These are phyloP conservation scores for Penicillium sp. DNA, from an alignment of 2,329 filamentous ascomycete genomes.

Conservation along the genomic window DNA sequence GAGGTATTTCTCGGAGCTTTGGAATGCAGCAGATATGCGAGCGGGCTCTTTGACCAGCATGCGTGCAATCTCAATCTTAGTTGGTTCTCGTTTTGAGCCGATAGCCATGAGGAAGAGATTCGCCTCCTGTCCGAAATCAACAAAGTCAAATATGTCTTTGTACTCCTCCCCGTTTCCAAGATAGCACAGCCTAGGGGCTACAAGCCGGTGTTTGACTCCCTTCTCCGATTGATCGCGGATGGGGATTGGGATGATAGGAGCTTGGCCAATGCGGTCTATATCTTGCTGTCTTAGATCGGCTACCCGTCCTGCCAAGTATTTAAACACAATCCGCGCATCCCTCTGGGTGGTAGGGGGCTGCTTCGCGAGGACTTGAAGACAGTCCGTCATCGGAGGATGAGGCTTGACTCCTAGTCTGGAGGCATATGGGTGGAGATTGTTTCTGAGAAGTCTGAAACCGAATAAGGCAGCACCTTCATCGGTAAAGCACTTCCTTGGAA, in stretches of 20 bases:
- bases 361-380: constrained; percentile 62
- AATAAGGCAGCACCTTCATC: constrained; percentile 68
- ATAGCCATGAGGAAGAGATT: constrained; percentile 82
- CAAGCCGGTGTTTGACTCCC: constrained; percentile 41
- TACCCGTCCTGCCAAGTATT: constrained; percentile 71
- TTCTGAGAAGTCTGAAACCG: constrained; percentile 68
- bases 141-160: constrained; percentile 89
- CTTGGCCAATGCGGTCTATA: constrained; percentile 53
- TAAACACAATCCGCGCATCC: constrained; percentile 65
- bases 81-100: constrained; percentile 85
- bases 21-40: constrained; percentile 68
- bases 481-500: constrained; percentile 70
- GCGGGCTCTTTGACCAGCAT: constrained; percentile 78
- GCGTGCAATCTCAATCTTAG: constrained; percentile 71
- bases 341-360: constrained; percentile 59
- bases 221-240: constrained; percentile 34
- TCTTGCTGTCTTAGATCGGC: constrained; percentile 60
- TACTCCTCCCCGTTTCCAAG: constrained; percentile 66
- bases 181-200: constrained; percentile 68
- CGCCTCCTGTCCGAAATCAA: constrained; percentile 79
- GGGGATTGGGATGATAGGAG: constrained; percentile 63
- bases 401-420: constrained; percentile 75
- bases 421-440: constrained; percentile 70
- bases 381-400: constrained; percentile 70
- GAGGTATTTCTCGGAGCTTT: constrained; percentile 76